phyloP scores from a whole-genome alignment of 2,329 filamentous ascomycete genomes.

The Nemania abortiva region DNA sequence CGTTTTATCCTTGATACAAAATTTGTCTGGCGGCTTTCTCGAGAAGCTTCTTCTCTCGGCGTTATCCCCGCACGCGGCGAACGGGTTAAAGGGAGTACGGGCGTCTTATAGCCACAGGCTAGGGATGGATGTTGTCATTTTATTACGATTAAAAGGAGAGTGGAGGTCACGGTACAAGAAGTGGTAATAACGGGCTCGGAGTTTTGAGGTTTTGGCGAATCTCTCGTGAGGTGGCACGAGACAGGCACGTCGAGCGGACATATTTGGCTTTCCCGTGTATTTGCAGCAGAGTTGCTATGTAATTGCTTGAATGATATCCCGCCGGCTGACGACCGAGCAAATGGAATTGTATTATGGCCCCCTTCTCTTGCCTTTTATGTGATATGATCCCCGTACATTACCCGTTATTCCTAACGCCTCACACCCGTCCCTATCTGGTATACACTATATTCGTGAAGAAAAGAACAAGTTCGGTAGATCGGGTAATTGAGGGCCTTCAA shows the following conservation, averaged over 20 bases:
- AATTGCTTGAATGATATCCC: constrained; percentile 52
- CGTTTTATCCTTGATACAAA: constrained; percentile 9
- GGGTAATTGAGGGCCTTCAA: background rate
- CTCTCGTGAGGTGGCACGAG: constrained; percentile 16
- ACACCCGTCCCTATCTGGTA: background rate
- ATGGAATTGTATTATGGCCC: constrained; percentile 35
- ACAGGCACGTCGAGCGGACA: constrained; percentile 13
- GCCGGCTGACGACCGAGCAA: constrained; percentile 51
- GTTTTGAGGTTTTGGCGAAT: constrained; percentile 24
- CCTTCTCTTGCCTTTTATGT: constrained; percentile 1
- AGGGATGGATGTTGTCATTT: constrained; percentile 20
- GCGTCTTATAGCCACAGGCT: constrained; percentile 18
- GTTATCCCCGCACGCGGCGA: constrained; percentile 10
- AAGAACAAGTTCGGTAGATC: background rate
- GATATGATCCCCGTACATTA: constrained; percentile 40
- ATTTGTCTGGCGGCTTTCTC: constrained; percentile 12
- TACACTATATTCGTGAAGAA: background rate
- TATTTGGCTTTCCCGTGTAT: constrained; percentile 32
- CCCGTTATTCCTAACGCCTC: background rate
- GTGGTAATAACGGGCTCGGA: constrained; percentile 33
- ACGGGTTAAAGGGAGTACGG: constrained; percentile 8
- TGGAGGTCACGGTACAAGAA: constrained; percentile 7
- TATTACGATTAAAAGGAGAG: constrained; percentile 23
- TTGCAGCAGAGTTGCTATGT: constrained; percentile 35
- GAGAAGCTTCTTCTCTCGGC: constrained; percentile 20